Percentiles rank a stretch among this genome's conserved stretches.
phyloP scores from a whole-genome alignment of 257 asterid genomes.

The Solanum paucissectum region DNA sequence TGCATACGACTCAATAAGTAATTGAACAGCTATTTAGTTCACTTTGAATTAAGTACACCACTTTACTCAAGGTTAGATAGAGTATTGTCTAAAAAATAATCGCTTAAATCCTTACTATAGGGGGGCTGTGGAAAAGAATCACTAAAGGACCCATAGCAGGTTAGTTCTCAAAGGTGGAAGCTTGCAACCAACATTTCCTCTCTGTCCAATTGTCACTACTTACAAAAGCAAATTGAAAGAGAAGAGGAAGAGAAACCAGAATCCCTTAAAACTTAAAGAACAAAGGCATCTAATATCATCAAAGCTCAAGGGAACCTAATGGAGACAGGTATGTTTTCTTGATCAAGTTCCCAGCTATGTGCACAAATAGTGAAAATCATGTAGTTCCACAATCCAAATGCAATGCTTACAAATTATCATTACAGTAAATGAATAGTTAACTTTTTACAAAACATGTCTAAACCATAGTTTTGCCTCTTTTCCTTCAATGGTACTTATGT shows the following conservation, averaged over 20 bases:
- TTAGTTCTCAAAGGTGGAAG: neutral
- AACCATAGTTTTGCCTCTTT: neutral
- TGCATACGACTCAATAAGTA: neutral
- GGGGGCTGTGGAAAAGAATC: neutral
- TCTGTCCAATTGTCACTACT: neutral
- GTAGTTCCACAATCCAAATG: neutral
- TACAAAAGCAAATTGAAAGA: neutral
- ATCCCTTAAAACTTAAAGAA: neutral
- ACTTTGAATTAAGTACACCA: neutral
- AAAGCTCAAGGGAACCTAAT: neutral
- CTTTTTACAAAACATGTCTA: neutral
- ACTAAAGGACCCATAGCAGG: neutral
- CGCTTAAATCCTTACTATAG: neutral
- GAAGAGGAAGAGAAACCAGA: neutral
- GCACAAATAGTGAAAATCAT: neutral
- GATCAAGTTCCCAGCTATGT: neutral
- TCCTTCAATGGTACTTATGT: neutral
- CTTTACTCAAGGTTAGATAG: neutral
- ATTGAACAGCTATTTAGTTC: neutral
- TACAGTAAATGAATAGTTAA: neutral
- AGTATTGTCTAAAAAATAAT: neutral
- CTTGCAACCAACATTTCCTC: neutral
- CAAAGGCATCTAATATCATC: neutral
- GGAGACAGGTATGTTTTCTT: neutral
- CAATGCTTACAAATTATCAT: neutral